Percentiles rank a stretch among this genome's conserved stretches.
Conservation (phyloP, 441 rosid genomes). For the Raphanus hybrid region DNA sequence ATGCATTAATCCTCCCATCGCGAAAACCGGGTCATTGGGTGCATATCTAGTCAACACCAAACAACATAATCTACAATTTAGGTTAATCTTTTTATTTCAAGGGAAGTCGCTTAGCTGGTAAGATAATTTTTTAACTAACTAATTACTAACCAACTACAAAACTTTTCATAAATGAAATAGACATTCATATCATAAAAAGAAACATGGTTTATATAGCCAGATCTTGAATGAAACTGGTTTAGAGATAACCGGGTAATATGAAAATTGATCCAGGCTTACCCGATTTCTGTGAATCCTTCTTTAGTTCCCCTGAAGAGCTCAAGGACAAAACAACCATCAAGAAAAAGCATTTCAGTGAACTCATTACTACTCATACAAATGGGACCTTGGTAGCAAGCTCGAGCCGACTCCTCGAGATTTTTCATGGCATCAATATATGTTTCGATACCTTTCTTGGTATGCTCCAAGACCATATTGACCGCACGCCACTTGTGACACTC, state of each 20-base stretch:
- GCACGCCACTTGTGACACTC: conserved; percentile 85
- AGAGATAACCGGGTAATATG: background rate
- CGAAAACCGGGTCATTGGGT: conserved; percentile 69
- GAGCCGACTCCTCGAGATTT: conserved; percentile 69
- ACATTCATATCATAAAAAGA: background rate
- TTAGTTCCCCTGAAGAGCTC: conserved; percentile 76
- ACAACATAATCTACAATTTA: background rate
- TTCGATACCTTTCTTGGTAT: conserved; percentile 52
- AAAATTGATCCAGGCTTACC: conserved; percentile 30
- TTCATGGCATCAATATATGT: conserved; percentile 62
- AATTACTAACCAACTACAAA: background rate
- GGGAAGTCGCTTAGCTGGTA: background rate
- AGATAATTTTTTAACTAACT: background rate
- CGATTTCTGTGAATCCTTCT: conserved; percentile 60
- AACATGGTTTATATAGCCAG: background rate
- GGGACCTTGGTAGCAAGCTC: conserved; percentile 69
- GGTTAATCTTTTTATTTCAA: background rate
- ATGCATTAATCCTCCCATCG: conserved; percentile 77
- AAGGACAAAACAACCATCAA: conserved; percentile 80
- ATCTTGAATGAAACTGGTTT: background rate
- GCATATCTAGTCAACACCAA: conserved; percentile 44
- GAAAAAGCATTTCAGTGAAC: conserved; percentile 79
- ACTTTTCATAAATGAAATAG: background rate
- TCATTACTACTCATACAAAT: conserved; percentile 58
- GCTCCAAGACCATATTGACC: conserved; percentile 63